A percentile compares a stretch with the other conserved stretches of the same genome.
Conservation (phyloP, 2,329 filamentous ascomycete species). For the Apiospora marii region DNA sequence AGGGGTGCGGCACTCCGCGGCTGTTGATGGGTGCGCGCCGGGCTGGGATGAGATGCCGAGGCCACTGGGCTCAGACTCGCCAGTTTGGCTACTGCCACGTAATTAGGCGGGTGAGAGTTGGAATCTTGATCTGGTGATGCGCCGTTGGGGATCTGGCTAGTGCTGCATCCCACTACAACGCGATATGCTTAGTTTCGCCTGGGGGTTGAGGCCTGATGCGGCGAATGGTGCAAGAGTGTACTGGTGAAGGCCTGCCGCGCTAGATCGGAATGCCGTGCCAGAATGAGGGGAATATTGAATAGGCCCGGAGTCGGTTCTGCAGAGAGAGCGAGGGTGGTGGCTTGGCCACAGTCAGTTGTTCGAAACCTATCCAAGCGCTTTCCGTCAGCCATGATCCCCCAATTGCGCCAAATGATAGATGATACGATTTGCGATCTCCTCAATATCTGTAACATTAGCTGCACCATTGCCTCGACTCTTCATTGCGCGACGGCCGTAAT, state of each 20-base stretch:
- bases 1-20: conserved; percentile 56
- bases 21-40: conserved; percentile 52
- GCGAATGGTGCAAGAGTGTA: not conserved
- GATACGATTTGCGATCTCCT: not conserved
- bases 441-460: not conserved
- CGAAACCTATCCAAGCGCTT: not conserved
- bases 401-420: not conserved
- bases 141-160: not conserved
- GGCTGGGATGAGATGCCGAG: conserved; percentile 62
- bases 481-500: not conserved
- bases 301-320: not conserved
- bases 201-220: not conserved
- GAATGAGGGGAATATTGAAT: not conserved
- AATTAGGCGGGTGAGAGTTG: not conserved
- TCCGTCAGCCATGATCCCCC: not conserved
- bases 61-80: conserved; percentile 54
- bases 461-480: not conserved
- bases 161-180: not conserved
- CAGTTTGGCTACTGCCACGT: conserved; percentile 45
- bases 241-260: not conserved
- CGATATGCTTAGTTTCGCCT: not conserved
- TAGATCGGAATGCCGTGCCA: not conserved
- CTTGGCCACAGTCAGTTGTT: no score
- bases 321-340: not conserved
- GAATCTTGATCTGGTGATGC: not conserved